Evolutionary conservation across 2,329 filamentous ascomycete genomes (phyloP).

Genomic region (Chaetomium sp.): DNA sequence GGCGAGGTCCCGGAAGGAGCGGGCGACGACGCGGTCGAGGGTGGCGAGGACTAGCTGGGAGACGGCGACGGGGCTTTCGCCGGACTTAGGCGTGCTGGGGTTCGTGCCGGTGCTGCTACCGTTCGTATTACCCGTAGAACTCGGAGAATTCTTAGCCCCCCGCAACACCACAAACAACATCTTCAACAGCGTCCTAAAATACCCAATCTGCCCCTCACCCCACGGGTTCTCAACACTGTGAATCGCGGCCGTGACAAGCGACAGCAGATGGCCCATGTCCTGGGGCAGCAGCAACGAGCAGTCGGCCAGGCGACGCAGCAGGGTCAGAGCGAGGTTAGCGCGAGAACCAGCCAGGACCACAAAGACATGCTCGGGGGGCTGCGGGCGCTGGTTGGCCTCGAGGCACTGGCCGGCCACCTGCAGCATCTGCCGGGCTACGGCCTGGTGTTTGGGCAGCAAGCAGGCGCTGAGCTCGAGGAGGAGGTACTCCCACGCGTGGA

Average conservation of each 20-base stretch:
- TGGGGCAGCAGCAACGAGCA: conserved; percentile 38
- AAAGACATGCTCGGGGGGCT: conserved; percentile 75
- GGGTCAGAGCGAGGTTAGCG: conserved; percentile 71
- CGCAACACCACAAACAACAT: conserved; percentile 78
- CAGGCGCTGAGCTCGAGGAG: conserved; percentile 73
- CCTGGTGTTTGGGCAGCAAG: conserved; percentile 42
- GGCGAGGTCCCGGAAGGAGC: conserved; percentile 75
- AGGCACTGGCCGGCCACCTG: conserved; percentile 73
- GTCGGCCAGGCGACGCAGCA: conserved; percentile 74
- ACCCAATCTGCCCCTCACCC: conserved; percentile 47
- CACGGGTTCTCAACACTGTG: conserved; percentile 50
- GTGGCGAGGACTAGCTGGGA: conserved; percentile 68
- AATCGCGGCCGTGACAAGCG: conserved; percentile 46
- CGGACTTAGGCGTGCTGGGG: conserved; percentile 25
- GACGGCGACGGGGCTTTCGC: conserved; percentile 38
- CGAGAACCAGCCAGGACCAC: conserved; percentile 67
- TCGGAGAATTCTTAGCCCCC: conserved; percentile 45
- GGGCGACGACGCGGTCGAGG: conserved; percentile 69
- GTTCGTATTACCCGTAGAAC: conserved; percentile 15
- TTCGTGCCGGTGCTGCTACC: too few relatives aligned
- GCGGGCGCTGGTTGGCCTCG: conserved; percentile 64
- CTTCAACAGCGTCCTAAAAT: conserved; percentile 79
- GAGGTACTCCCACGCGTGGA: conserved; percentile 85
- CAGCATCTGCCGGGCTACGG: conserved; percentile 62
- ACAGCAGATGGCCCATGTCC: conserved; percentile 47